These are phyloP conservation scores for Phytophthora lateralis DNA, from an alignment of 352 stramenopile genomes.

Conservation along the genomic window DNA sequence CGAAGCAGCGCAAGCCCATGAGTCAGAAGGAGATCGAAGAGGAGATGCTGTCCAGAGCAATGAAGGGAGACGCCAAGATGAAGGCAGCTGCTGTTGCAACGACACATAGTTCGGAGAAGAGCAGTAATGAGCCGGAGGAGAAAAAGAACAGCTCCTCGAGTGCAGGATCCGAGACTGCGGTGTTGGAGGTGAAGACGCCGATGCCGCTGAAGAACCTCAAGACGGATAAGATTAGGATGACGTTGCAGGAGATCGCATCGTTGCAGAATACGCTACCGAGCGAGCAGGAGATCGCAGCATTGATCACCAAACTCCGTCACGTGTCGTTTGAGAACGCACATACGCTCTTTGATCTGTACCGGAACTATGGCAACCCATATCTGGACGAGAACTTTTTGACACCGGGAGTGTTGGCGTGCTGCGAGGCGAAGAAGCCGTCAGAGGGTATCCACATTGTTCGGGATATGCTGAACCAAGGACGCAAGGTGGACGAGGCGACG, in stretches of 20 bases:
- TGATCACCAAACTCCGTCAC: constrained; percentile 64
- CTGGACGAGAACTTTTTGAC: constrained; percentile 85
- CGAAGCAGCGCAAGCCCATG: constrained; percentile 28
- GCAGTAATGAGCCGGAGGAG: constrained; percentile 14
- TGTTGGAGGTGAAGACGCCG: constrained; percentile 26
- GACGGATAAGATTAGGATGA: constrained; percentile 75
- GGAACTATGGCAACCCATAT: constrained; percentile 86
- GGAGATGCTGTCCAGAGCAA: constrained; percentile 34
- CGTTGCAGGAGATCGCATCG: constrained; percentile 71
- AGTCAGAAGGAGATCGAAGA: constrained; percentile 45
- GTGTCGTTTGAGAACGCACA: constrained; percentile 81
- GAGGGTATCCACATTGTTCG: constrained; percentile 80
- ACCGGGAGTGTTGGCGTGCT: constrained; percentile 79
- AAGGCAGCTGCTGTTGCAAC: not conserved
- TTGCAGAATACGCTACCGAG: constrained; percentile 79
- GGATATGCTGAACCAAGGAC: constrained; percentile 85
- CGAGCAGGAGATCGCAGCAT: constrained; percentile 60
- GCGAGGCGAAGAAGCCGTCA: constrained; percentile 71
- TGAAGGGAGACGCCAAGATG: constrained; percentile 22
- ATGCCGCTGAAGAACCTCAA: constrained; percentile 43
- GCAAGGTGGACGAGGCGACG: constrained; percentile 81
- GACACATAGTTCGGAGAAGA: not conserved
- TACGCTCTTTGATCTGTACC: constrained; percentile 84
- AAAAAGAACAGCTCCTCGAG: constrained; percentile 7
- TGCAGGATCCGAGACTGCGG: constrained; percentile 10